Conservation (phyloP, 2,329 filamentous ascomycete genomes). For the Coniochaeta sp. region DNA sequence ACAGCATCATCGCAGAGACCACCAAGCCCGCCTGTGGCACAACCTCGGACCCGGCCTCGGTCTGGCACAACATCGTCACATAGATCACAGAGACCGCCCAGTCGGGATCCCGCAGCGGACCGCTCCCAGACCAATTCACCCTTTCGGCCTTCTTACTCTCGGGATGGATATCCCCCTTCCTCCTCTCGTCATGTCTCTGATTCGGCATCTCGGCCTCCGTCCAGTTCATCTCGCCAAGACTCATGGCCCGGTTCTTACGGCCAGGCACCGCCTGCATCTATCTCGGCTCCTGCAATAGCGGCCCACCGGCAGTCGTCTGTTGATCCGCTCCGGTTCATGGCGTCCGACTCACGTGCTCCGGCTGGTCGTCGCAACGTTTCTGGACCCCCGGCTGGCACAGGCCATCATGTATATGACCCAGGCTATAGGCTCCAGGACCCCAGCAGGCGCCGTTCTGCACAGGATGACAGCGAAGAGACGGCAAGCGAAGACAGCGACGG, state of each 20-base stretch:
- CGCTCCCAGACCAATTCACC: constrained; percentile 31
- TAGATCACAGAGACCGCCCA: too few species aligned
- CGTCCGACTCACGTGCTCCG: constrained; percentile 32
- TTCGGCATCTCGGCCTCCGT: constrained; percentile 20
- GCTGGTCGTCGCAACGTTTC: constrained; percentile 29
- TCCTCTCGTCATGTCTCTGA: constrained; percentile 38
- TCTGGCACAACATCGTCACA: too few species aligned
- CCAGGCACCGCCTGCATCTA: constrained; percentile 12
- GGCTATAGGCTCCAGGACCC: not conserved
- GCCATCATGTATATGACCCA: not conserved
- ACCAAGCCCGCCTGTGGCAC: too few species aligned
- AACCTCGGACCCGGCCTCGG: too few species aligned
- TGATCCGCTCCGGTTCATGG: constrained; percentile 50
- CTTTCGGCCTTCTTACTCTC: constrained; percentile 39
- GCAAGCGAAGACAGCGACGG: constrained; percentile 7
- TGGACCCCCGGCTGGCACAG: constrained; percentile 22
- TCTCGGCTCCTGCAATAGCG: constrained; percentile 19
- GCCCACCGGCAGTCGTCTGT: constrained; percentile 19
- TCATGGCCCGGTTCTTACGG: constrained; percentile 14
- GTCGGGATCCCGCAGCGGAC: constrained; percentile 18
- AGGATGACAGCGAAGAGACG: constrained; percentile 6
- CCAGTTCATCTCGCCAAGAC: constrained; percentile 24
- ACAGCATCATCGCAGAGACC: constrained; percentile 28
- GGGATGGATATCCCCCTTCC: constrained; percentile 20
- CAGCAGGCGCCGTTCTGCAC: constrained; percentile 5